Percentiles rank a stretch among this genome's conserved stretches.
phyloP scores from a whole-genome alignment of 1,284 basidiomycete genomes.

The Waitea zeae region DNA sequence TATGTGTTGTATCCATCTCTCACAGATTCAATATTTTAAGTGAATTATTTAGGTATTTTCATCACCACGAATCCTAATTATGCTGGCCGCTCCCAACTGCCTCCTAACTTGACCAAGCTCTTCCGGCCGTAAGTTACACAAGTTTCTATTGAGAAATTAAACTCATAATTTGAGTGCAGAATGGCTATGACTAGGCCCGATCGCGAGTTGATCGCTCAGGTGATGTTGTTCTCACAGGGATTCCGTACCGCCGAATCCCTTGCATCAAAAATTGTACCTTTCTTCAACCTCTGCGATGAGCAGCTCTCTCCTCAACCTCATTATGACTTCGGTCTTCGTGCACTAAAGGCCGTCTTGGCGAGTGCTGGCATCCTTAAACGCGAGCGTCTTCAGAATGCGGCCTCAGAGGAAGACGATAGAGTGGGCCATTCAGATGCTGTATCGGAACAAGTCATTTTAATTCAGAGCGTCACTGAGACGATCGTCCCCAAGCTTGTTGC shows the following conservation, averaged over 20 bases:
- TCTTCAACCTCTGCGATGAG: constrained; percentile 97
- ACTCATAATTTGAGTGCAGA: constrained; percentile 19
- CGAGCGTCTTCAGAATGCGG: constrained; percentile 45
- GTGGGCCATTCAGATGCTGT: constrained; percentile 45
- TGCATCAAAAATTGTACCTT: constrained; percentile 95
- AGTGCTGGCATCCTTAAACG: constrained; percentile 97
- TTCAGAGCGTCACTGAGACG: constrained; percentile 98
- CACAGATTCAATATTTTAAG: constrained; percentile 3
- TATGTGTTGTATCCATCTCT: constrained; percentile 16
- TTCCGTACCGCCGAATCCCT: constrained; percentile 94
- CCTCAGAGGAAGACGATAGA: constrained; percentile 25
- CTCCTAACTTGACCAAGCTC: constrained; percentile 91
- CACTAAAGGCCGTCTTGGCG: constrained; percentile 90
- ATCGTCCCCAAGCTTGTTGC: constrained; percentile 98
- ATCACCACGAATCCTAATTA: constrained; percentile 98
- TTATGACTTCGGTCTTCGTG: constrained; percentile 98
- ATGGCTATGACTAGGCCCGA: constrained; percentile 99
- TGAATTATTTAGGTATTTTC: constrained; percentile 52
- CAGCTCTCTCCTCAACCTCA: constrained; percentile 95
- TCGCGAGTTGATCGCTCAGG: constrained; percentile 95
- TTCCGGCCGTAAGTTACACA: constrained; percentile 76
- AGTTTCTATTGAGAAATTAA: neutral
- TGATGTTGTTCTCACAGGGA: constrained; percentile 98
- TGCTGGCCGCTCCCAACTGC: constrained; percentile 91
- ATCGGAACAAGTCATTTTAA: constrained; percentile 91